phyloP scores from a whole-genome alignment of 768 basidiomycete species.

The Auriscalpium orientale region DNA sequence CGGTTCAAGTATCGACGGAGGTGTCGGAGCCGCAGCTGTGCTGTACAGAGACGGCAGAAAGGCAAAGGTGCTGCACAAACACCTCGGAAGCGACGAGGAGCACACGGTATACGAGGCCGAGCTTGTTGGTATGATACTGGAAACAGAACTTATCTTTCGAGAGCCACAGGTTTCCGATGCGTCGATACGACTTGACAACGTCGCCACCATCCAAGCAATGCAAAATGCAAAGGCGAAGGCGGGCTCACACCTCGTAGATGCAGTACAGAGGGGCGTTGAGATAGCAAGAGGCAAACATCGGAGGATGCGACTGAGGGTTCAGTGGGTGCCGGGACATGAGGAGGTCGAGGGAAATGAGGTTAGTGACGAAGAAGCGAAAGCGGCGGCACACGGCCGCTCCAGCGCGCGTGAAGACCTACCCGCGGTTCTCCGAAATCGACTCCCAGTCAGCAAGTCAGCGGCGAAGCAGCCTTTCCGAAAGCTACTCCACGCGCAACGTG shows the following conservation, averaged over 20 bases:
- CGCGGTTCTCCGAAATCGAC: neutral
- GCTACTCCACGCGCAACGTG: neutral
- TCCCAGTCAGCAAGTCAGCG: neutral
- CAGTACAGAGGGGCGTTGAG: neutral
- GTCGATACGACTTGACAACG: neutral
- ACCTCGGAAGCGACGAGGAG: neutral
- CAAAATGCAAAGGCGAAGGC: neutral
- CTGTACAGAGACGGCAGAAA: neutral
- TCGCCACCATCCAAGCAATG: neutral
- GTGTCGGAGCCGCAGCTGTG: constrained; percentile 16
- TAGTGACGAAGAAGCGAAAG: neutral
- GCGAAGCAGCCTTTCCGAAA: neutral
- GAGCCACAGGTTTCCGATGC: neutral
- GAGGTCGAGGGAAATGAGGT: neutral
- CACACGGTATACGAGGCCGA: neutral
- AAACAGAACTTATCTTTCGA: neutral
- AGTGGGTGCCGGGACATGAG: neutral
- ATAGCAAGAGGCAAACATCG: too few species aligned
- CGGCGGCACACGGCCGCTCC: neutral
- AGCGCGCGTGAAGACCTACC: neutral
- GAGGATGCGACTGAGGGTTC: too few species aligned
- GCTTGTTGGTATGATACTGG: neutral
- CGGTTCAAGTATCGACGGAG: constrained; percentile 11
- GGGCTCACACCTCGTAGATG: neutral
- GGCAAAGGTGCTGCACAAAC: neutral